Evolutionary conservation across 1,284 basidiomycete species (phyloP), one percentile per base, ranked within the genome.

Genomic region (Takashimella tepidaria): DNA sequence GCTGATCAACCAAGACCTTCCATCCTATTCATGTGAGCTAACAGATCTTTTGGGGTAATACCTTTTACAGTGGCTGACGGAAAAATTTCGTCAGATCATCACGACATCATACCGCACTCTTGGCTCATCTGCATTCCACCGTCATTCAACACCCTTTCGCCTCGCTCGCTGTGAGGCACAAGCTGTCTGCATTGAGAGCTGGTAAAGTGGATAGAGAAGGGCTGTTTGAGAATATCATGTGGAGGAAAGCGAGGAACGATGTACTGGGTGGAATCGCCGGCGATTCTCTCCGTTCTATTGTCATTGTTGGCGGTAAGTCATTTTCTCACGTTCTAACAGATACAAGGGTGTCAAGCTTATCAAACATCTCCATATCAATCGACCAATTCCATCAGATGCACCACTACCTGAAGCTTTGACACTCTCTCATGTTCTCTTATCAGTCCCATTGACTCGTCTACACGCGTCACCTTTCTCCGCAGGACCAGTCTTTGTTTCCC

Each of bases 21-120:
- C 2, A 57, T 75, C 13, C 53, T 75, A 12, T 68, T 74, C 60
- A 51, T 73, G 72, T 71, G 43, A 54, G 72, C 49, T 13, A 19
- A 16, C 3, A 11, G 40, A 37, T 8, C 31, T 40, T 20, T 40
- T 5, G 11, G 24, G 27, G 20, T 23, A 1, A 22, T 27, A 5
- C 4, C 44, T 45, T 58, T 65, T 41, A 65, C 51, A 3, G 10
- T 3, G n/a, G n/a, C n/a, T n/a, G n/a, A n/a, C n/a, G n/a, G n/a
- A n/a, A n/a, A n/a, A n/a, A n/a, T n/a, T n/a, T n/a, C 45, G 42
- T 42, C 50, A 70, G 69, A 5, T 57, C 58, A 0, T 55, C 64
- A 1, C 54, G 54, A 8, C 64, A 73, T 43, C 70, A 70, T 45
- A 37, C 51, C 3, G 63, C 65, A 1, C 54, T 75, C 20, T 40